Base-by-base conservation (phyloP, 2,329 filamentous ascomycete species). In the Colletotrichum aenigma region DNA sequence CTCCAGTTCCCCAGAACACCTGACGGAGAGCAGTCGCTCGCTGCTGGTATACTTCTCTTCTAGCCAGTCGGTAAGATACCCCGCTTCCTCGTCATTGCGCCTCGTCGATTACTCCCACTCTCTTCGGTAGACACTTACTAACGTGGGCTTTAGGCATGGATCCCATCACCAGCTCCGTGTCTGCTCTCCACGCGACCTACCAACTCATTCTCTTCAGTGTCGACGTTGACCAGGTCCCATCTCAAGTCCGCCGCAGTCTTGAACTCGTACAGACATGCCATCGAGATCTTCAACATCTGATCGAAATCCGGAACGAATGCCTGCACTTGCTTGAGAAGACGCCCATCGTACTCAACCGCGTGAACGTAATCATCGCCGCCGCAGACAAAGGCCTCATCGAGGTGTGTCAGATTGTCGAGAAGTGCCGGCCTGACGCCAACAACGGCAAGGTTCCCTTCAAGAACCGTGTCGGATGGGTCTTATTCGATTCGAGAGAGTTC, bases 231-330 rank as follows among this genome's bases (percentile, higher is more conserved):
- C 80, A 81, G 13, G 79, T 81, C 12, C 80, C 82, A 2, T 76
- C 78, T 28, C 79, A 80, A 6, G 79, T 83, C 24, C 78, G 80
- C 3, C 77, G 77, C 8, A 80, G 80, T 67, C 77, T 84, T 18
- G 81, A 84, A 28, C 81, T 84, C 9, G 80, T 84, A 0, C 78
- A 80, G 7, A 82, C 79, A n/a, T 84, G 82, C 66, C 75, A 84
- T 34, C 69, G 71, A 8, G 83, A 84, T 62, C 78, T 84, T 7
- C 80, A 83, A 32, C 79, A 82, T n/a, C 79, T 84, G 21, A 83
- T 84, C 48, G 78, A 80, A n/a, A 72, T 84, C 1, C 80, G 83
- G 4, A 79, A 81, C 21, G 77, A 81, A 30, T 79, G 79, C 15
- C 76, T 83, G 4, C 52, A 70, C 4, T 76, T 83, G 4, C 78